Base-by-base conservation (phyloP, 371 early-diverging fungal species). In the Rhizopus arrhizus region DNA sequence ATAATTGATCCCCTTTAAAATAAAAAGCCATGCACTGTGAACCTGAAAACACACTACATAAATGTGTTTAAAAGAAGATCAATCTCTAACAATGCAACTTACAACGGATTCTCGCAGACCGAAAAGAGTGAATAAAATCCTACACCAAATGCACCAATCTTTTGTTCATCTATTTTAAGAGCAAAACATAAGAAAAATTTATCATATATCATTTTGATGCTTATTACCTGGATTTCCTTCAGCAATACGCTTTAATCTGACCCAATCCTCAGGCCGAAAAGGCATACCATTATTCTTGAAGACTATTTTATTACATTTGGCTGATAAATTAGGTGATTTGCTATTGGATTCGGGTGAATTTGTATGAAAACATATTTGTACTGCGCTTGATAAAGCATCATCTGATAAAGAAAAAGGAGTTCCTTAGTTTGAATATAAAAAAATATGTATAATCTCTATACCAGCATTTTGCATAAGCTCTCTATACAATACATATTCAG, bases 131-230 rank as follows among this genome's bases (percentile, higher is more conserved):
- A 88, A 65, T 93, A 94, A 64, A 93, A 93, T 4, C 94, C 94
- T 10, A 93, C 93, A 52, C 93, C 95, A 75, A 93, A 95, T 38
- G 93, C 91, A 35, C 95, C 95, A 62, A 92, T 91, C 81, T 88
- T 82, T 64, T 74, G 75, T 43, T 78, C 77, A 51, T 76, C 77
- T 82, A 53, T 15, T 22, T 22, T 22, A 22, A 22, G 22, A 22
- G 22, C 9, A 34, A 10, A 53, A 2, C 45, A 10, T 22, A 8
- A 9, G 4, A 41, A 4, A 13, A 15, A 11, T n/a, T 50, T n/a
- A 31, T 32, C 35, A 29, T 29, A 22, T 41, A 31, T 41, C 7
- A 45, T 9, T 38, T 40, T n/a, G 40, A 1, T 29, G 33, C 1
- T 6, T 52, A 4, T 55, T 70, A 74, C 81, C 94, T 28, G 94